Conservation (phyloP, 2,329 filamentous ascomycete genomes). For the Microsporum canis region DNA sequence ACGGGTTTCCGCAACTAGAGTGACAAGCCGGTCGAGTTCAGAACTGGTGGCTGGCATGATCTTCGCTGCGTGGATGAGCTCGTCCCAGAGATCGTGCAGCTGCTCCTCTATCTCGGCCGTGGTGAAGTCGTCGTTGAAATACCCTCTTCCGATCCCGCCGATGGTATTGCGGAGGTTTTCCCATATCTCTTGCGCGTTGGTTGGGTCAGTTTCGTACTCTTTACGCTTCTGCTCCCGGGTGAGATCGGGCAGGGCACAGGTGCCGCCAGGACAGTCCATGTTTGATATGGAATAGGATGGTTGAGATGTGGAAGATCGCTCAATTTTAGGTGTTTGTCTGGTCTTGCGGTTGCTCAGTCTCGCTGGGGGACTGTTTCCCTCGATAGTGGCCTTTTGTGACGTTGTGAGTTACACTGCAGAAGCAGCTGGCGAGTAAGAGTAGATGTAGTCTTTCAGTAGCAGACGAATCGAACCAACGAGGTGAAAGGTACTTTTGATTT, state of each 20-base stretch:
- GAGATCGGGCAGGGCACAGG: background rate
- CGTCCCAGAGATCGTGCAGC: slow-evolving; percentile 1
- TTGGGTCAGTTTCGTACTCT: background rate
- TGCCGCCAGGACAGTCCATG: background rate
- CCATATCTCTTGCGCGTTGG: background rate
- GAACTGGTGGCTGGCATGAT: slow-evolving; percentile 1
- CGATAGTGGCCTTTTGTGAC: background rate
- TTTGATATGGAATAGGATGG: background rate
- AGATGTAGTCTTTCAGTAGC: too few relatives aligned
- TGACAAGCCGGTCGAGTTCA: background rate
- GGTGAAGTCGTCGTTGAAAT: background rate
- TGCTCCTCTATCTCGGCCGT: background rate
- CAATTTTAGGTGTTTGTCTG: background rate
- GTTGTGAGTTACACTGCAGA: background rate
- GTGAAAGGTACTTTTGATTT: too few relatives aligned
- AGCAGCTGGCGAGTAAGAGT: too few relatives aligned
- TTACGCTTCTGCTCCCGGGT: background rate
- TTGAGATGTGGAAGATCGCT: background rate
- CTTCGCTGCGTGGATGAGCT: slow-evolving; percentile 1
- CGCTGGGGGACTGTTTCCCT: background rate
- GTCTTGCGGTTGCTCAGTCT: background rate
- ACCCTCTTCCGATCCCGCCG: background rate
- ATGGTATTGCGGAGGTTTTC: background rate
- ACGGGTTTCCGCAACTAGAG: background rate
- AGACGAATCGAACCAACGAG: too few relatives aligned